Base-by-base conservation (phyloP, 352 stramenopile species). In the Phytophthora pluvialis region DNA sequence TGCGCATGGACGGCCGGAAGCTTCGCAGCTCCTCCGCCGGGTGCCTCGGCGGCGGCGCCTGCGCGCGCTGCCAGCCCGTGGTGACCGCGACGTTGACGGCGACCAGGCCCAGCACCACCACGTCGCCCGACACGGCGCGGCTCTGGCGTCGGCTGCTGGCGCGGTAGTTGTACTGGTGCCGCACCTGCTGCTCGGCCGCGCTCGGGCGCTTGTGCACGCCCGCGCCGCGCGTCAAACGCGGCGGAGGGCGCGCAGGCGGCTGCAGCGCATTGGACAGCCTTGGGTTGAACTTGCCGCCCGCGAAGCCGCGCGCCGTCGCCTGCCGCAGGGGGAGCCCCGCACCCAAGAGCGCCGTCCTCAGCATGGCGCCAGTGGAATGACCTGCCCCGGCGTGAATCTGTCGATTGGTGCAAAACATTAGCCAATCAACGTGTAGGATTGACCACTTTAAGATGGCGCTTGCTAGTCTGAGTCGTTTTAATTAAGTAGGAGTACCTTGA, bases 11-110 rank as follows among this genome's bases (percentile, higher is more conserved):
- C 25, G 56, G 60, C 49, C 57, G 26, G 49, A 72, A 75, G 51
- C 50, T 66, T 36, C 70, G 66, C 40, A 77, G 32, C 31, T 53
- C 21, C 51, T 71, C 49, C 36, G 49, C 51, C 33, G 28, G 55
- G 51, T 87, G 74, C 54, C 67, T 65, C 26, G 60, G 61, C n/a
- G 69, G 69, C 9, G 73, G 71, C 16, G 43, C 74, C 35, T 91
- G 64, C n/a, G 83, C 73, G 3, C 70, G 78, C 33, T 78, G 26
- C 86, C 84, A 95, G 45, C 81, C 66, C 39, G 88, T 78, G 11
- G 70, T 88, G 33, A 93, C 77, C 2, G 79, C 54, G 10, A 60
- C 68, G 38, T 95, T 95, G 13, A 63, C 67, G 1, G 76, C 72
- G 29, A 93, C 82, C 12, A 93, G 64, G 1, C 73, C 76, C 15